These are phyloP conservation scores for Podospora bellae-mahoneyi DNA, from an alignment of 495 filamentous ascomycete species.

Conservation along the genomic window DNA sequence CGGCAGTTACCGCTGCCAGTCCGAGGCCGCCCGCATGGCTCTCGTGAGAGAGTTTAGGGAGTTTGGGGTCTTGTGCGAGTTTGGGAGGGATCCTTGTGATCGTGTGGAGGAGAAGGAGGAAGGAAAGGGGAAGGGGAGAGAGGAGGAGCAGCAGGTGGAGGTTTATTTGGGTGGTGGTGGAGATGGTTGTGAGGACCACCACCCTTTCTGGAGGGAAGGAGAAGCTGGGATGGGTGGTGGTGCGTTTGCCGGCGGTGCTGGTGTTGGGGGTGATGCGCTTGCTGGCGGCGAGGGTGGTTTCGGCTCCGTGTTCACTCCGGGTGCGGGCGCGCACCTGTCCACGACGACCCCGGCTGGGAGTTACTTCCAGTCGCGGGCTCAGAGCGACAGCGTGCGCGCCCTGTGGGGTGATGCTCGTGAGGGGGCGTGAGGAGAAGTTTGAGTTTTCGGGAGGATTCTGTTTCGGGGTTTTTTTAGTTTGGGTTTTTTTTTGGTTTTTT, in stretches of 20 bases:
- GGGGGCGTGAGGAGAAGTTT: not conserved
- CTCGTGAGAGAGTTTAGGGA: slow-evolving; percentile 33
- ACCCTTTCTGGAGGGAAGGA: too few relatives aligned
- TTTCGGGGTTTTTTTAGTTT: not conserved
- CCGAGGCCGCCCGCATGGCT: slow-evolving; percentile 38
- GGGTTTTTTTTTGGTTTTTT: not conserved
- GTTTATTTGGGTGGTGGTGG: not conserved
- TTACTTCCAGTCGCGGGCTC: not conserved
- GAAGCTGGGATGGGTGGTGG: too few relatives aligned
- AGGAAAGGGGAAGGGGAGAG: not conserved
- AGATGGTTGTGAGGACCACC: not conserved
- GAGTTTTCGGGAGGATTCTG: too few relatives aligned
- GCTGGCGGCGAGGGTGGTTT: not conserved
- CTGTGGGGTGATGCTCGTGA: not conserved
- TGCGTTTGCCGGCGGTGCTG: too few relatives aligned
- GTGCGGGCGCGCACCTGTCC: not conserved
- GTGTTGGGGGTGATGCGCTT: not conserved
- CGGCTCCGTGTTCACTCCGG: not conserved
- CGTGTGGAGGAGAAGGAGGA: not conserved
- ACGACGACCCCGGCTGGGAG: not conserved
- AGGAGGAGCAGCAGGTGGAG: not conserved
- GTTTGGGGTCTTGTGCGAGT: slow-evolving; percentile 24
- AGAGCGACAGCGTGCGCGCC: not conserved
- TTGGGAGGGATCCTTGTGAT: slow-evolving; percentile 18
- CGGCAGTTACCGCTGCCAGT: slow-evolving; percentile 44